phyloP scores from a whole-genome alignment of 2,329 filamentous ascomycete species.

The Exophiala bonariae region DNA sequence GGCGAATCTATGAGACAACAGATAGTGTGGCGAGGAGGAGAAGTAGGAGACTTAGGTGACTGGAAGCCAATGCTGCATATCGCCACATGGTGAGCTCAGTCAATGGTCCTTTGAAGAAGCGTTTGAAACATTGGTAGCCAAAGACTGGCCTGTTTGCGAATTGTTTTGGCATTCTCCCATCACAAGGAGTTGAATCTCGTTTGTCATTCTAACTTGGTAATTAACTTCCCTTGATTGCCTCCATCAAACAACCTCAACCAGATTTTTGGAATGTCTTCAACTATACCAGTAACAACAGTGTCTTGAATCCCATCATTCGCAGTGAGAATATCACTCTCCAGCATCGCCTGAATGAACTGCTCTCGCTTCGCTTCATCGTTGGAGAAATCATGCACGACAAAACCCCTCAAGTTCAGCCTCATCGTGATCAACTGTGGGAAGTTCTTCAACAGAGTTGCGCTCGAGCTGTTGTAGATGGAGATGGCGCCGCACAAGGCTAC shows the following conservation, averaged over 20 bases:
- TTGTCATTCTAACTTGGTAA: slow-evolving; percentile 35
- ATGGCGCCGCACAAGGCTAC: slow-evolving; percentile 64
- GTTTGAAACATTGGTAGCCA: no score
- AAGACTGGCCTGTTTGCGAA: no score
- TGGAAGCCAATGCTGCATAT: no score
- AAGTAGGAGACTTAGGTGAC: no score
- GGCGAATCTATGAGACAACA: no score
- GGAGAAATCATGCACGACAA: slow-evolving; percentile 55
- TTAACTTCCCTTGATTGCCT: slow-evolving; percentile 63
- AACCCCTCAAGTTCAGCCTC: slow-evolving; percentile 19
- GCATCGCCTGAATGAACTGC: slow-evolving; percentile 70
- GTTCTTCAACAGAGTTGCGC: slow-evolving; percentile 13
- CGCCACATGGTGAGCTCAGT: no score
- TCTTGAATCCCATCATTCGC: slow-evolving; percentile 43
- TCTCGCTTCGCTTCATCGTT: slow-evolving; percentile 58
- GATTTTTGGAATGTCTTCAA: slow-evolving; percentile 52
- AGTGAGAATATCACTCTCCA: slow-evolving; percentile 65
- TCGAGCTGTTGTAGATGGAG: slow-evolving; percentile 21
- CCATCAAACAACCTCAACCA: slow-evolving; percentile 61
- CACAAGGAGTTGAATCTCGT: no score
- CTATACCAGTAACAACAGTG: slow-evolving; percentile 51
- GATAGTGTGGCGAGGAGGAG: no score
- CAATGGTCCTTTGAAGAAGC: no score
- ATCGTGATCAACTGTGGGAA: slow-evolving; percentile 55
- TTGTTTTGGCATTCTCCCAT: no score